Evolutionary conservation across 257 asterid genomes (phyloP).

Genomic region (Fraxinus anomala): DNA sequence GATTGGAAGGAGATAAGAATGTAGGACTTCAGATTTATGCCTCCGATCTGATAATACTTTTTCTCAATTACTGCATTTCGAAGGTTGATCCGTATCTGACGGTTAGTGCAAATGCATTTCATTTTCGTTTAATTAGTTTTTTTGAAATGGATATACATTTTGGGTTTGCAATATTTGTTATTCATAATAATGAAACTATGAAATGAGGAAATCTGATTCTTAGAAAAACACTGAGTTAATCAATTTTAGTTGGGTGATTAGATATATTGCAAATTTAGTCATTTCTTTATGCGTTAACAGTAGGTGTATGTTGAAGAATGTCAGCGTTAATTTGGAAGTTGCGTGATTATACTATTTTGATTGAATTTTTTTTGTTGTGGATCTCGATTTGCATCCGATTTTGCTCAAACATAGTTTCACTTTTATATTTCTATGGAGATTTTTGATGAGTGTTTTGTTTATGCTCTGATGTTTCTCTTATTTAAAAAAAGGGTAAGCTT

Average conservation of each 20-base stretch:
- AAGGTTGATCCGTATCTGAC: neutral
- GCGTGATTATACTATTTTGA: neutral
- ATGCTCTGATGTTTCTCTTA: too few relatives aligned
- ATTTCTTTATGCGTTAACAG: neutral
- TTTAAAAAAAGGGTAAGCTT: conserved; percentile 1
- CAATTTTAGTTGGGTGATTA: neutral
- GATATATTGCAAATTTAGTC: neutral
- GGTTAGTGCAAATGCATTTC: neutral
- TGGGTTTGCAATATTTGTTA: too few relatives aligned
- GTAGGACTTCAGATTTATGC: neutral
- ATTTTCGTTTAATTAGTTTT: too few relatives aligned
- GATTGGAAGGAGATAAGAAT: too few relatives aligned
- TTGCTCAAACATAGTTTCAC: neutral
- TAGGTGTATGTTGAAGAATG: neutral
- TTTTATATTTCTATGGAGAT: neutral
- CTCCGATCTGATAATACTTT: neutral
- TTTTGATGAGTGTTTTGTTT: too few relatives aligned
- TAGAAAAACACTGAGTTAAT: too few relatives aligned
- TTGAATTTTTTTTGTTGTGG: neutral
- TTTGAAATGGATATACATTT: too few relatives aligned
- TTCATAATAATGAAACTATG: too few relatives aligned
- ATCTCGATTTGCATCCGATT: neutral
- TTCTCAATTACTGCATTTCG: neutral
- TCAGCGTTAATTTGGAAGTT: neutral
- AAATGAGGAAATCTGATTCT: too few relatives aligned